phyloP scores from a whole-genome alignment of 2,329 filamentous ascomycete species.

The Onygenales sp. region DNA sequence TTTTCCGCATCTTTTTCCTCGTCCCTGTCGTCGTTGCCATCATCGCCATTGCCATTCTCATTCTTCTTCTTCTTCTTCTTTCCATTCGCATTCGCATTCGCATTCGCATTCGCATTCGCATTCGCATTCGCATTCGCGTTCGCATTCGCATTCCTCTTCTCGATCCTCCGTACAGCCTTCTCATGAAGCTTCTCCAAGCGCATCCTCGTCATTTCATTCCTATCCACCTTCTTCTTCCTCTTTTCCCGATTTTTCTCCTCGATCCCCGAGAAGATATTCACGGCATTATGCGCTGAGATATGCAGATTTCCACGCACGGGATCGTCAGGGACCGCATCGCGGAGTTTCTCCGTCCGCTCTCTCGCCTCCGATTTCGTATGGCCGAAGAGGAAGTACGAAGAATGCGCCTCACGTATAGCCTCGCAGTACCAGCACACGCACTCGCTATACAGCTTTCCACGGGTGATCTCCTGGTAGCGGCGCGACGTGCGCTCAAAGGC shows the following conservation, averaged over 20 bases:
- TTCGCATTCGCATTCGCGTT: no score
- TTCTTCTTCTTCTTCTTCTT: neutral
- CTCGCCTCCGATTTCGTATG: conserved; percentile 44
- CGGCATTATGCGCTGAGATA: conserved; percentile 64
- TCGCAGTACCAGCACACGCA: conserved; percentile 84
- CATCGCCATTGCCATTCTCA: neutral
- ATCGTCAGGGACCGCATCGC: conserved; percentile 38
- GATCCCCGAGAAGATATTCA: conserved; percentile 26
- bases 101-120: no score
- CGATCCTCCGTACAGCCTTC: neutral
- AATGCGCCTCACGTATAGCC: conserved; percentile 50
- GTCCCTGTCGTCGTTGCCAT: neutral
- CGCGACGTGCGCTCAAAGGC: conserved; percentile 66
- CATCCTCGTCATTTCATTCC: conserved; percentile 18
- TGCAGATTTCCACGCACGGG: conserved; percentile 50
- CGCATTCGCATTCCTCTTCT: neutral
- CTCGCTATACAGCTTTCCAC: conserved; percentile 59
- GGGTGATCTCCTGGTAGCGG: conserved; percentile 56
- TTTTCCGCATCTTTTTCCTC: no score
- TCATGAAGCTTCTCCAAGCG: conserved; percentile 21
- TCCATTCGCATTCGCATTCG: neutral
- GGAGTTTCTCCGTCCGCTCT: conserved; percentile 38
- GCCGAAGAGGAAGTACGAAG: conserved; percentile 31
- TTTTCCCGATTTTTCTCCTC: neutral
- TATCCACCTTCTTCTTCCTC: conserved; percentile 6